Conservation (phyloP, 2,329 filamentous ascomycete genomes). For the Exserohilum turcica region DNA sequence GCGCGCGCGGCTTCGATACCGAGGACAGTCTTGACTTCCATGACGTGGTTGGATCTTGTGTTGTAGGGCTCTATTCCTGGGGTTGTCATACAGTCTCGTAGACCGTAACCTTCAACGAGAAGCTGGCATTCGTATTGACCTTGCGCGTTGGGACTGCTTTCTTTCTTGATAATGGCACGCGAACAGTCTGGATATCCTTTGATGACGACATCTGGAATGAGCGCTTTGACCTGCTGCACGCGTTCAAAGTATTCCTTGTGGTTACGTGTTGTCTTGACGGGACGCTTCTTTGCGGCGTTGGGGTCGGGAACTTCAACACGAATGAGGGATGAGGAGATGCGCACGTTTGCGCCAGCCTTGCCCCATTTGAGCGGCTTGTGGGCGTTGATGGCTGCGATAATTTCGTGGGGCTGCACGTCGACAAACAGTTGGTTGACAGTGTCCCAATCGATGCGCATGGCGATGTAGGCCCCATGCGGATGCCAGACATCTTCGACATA, state of each 20-base stretch:
- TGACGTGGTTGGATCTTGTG: constrained; percentile 81
- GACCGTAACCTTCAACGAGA: constrained; percentile 89
- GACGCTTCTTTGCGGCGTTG: constrained; percentile 31
- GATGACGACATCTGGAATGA: constrained; percentile 81
- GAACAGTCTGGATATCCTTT: constrained; percentile 85
- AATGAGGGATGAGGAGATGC: constrained; percentile 57
- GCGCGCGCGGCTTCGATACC: constrained; percentile 92
- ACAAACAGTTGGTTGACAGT: constrained; percentile 81
- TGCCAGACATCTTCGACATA: constrained; percentile 90
- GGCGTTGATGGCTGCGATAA: constrained; percentile 75
- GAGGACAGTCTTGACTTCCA: constrained; percentile 84
- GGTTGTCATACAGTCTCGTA: constrained; percentile 88
- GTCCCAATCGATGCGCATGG: constrained; percentile 79
- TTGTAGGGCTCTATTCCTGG: constrained; percentile 82
- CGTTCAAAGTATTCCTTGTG: constrained; percentile 72
- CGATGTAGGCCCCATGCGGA: constrained; percentile 74
- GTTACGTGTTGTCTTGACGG: constrained; percentile 38
- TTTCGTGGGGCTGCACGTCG: constrained; percentile 74
- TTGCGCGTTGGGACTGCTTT: constrained; percentile 68
- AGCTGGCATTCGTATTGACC: constrained; percentile 64
- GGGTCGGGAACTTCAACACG: constrained; percentile 70
- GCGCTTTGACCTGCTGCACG: constrained; percentile 82
- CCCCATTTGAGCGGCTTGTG: constrained; percentile 83
- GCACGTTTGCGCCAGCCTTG: constrained; percentile 63
- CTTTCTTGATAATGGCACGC: constrained; percentile 86